Conservation (phyloP, 371 early-diverging fungal genomes). For the Amoeboaphelidium protococcarum region DNA sequence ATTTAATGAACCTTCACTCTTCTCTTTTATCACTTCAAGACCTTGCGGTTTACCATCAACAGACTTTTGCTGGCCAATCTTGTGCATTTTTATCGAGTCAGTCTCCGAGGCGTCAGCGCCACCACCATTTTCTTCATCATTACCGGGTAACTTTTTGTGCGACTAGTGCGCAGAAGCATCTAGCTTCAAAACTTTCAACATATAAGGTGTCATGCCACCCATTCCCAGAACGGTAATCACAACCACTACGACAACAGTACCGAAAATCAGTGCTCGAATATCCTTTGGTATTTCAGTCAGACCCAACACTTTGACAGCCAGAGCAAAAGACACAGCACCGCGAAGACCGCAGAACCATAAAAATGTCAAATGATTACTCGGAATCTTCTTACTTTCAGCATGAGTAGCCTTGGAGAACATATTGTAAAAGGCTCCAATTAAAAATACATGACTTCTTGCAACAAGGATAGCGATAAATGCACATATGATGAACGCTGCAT, state of each 20-base stretch:
- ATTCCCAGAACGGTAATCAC: neutral
- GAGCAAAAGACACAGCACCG: neutral
- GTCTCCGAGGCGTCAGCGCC: neutral
- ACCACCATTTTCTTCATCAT: neutral
- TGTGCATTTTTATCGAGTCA: no score
- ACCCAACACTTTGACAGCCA: neutral
- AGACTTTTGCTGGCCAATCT: no score
- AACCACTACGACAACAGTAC: neutral
- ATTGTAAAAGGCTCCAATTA: neutral
- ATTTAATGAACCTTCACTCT: neutral
- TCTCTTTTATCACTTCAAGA: no score
- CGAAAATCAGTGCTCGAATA: neutral
- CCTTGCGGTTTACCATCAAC: no score
- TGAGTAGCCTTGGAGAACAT: neutral
- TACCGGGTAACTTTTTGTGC: no score
- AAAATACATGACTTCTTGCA: neutral
- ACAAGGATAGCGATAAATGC: neutral
- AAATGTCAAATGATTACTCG: neutral
- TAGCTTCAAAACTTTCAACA: neutral
- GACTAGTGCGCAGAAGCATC: neutral
- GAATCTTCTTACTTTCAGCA: neutral
- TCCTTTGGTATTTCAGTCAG: neutral
- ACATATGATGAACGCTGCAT: conserved; percentile 12
- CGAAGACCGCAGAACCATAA: neutral
- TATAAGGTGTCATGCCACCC: neutral